Conservation (phyloP, 306 rosid species). For the Cyclanthera cordifolia region DNA sequence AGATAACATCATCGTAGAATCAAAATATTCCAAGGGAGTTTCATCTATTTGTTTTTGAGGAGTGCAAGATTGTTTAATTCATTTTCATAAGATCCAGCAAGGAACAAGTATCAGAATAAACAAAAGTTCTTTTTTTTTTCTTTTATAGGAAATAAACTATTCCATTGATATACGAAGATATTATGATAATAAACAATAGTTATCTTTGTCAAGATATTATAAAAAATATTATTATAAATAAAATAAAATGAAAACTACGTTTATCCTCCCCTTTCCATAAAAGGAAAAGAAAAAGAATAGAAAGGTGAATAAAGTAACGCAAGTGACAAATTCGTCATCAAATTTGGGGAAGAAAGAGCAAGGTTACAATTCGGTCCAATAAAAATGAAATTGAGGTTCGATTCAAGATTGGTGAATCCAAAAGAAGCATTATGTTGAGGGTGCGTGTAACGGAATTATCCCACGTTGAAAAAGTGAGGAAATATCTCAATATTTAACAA, state of each 20-base stretch:
- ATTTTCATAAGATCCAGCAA: not conserved
- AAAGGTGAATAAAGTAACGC: not conserved
- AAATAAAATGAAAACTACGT: not conserved
- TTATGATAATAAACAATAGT: not conserved
- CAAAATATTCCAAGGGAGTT: not conserved
- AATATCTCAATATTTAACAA: too few relatives aligned
- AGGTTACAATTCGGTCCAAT: not conserved
- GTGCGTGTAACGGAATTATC: too few relatives aligned
- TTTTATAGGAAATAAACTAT: too few relatives aligned
- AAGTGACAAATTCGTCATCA: not conserved
- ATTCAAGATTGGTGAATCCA: too few relatives aligned
- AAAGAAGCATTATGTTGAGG: not conserved
- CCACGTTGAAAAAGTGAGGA: too few relatives aligned
- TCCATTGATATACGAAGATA: too few relatives aligned
- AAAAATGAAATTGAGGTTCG: too few relatives aligned
- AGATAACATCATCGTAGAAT: not conserved
- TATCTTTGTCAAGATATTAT: not conserved
- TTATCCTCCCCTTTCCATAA: not conserved
- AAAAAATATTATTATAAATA: not conserved
- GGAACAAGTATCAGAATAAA: not conserved
- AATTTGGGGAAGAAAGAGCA: not conserved
- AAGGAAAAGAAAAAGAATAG: not conserved
- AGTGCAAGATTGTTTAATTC: not conserved
- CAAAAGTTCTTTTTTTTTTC: not conserved
- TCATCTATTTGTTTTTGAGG: not conserved